A percentile compares a stretch with the other conserved stretches of the same genome.
phyloP scores from a whole-genome alignment of 2,329 filamentous ascomycete genomes.

The Penicillium sp. region DNA sequence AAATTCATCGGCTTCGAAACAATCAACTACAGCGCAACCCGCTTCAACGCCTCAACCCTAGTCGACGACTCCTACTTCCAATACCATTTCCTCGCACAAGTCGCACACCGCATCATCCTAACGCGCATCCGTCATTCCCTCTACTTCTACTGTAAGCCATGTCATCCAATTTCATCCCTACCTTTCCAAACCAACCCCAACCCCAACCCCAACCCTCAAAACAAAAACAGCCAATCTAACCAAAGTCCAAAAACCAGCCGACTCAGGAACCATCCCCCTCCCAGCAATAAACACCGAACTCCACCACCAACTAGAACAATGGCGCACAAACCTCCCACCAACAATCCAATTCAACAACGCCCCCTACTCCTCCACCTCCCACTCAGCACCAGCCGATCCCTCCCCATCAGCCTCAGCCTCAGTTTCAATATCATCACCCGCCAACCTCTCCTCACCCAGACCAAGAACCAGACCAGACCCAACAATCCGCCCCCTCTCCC shows the following conservation, averaged over 20 bases:
- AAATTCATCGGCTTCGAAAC: conserved; percentile 50
- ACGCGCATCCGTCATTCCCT: conserved; percentile 52
- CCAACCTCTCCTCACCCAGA: conserved; percentile 19
- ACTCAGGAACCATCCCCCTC: conserved; percentile 46
- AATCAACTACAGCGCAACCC: conserved; percentile 31
- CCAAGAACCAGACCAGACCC: conserved; percentile 13
- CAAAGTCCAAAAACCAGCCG: too few species aligned
- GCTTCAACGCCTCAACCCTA: conserved; percentile 34
- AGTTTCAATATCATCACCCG: conserved; percentile 21
- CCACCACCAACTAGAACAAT: conserved; percentile 54
- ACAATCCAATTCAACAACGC: conserved; percentile 46
- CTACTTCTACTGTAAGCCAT: conserved; percentile 47
- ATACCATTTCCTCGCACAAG: conserved; percentile 56
- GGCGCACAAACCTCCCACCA: conserved; percentile 51
- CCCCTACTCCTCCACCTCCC: conserved; percentile 11
- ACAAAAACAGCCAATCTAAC: too few species aligned
- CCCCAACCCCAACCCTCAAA: too few species aligned
- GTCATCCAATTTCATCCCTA: too few species aligned
- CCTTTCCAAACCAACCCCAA: too few species aligned
- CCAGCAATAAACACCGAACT: conserved; percentile 51
- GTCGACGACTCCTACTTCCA: conserved; percentile 55
- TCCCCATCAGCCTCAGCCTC: conserved; percentile 18
- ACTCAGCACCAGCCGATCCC: conserved; percentile 21
- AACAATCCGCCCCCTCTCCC: conserved; percentile 28
- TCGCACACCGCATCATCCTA: conserved; percentile 54